Base-by-base conservation (phyloP, 805 yeast species). In the Candida quercuum region DNA sequence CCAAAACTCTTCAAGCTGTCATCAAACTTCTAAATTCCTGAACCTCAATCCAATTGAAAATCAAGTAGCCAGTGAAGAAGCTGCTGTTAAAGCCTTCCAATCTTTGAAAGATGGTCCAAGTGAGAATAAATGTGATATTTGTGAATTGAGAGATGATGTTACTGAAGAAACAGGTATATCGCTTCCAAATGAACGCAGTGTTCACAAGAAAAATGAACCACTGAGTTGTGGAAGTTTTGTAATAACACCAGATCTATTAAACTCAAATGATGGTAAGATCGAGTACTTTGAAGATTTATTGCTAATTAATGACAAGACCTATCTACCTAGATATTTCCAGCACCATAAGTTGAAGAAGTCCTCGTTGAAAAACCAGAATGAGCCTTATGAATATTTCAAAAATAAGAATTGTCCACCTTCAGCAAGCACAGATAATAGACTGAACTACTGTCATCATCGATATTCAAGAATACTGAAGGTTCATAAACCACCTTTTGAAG, bases 301-400 rank as follows among this genome's bases (percentile, higher is more conserved):
- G 2, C 14, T 24, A 10, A 30, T 41, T 17, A 41, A 38, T n/a
- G 49, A 51, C 16, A 31, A 35, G 11, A 45, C 48, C 2, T 49
- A 41, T 42, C 39, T 43, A 11, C 55, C 58, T 29, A 41, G 54
- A 21, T 28, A 36, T 5, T 48, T 45, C 25, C 58, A 53, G 18
- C 37, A 43, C 23, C 58, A 52, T 29, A 35, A 28, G 4, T 29
- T 51, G 21, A 34, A 32, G 22, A 38, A 16, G 30, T 23, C 36
- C 6, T 29, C 26, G 13, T 32, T 42, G n/a, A 23, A 22, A 8
- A 32, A 33, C 14, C 16, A n/a, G 12, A 30, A 26, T 22, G 41
- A 34, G 2, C 30, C 33, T 1, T 46, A 36, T 31, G 23, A 19
- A 1, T 52, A 43, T 36, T 31, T 20, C 22, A 39, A 40, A 30